A percentile compares a stretch with the other conserved stretches of the same genome.
phyloP scores from a whole-genome alignment of 1,139 yeast species.

The Yamadazyma mexicana region DNA sequence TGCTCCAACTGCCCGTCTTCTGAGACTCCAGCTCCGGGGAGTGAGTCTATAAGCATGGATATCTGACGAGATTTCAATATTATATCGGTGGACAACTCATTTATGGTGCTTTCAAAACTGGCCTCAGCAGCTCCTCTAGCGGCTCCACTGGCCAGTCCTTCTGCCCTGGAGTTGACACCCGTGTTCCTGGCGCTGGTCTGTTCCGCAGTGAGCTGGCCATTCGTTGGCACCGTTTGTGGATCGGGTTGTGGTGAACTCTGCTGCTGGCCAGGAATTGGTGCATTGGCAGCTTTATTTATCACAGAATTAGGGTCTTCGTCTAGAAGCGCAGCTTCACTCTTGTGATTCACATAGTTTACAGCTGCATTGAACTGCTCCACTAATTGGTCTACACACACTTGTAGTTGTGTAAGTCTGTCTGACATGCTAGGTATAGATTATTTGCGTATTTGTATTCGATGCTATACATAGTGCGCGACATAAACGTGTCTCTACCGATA shows the following conservation, averaged over 20 bases:
- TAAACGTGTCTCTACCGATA: too few relatives aligned
- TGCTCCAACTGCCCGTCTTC: slow-evolving; percentile 69
- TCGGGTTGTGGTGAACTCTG: slow-evolving; percentile 11
- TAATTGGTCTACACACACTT: slow-evolving; percentile 86
- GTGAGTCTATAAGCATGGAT: slow-evolving; percentile 76
- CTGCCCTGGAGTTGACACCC: slow-evolving; percentile 15
- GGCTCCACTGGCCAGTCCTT: slow-evolving; percentile 13
- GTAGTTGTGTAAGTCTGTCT: slow-evolving; percentile 89
- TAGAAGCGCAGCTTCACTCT: slow-evolving; percentile 38
- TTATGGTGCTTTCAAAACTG: slow-evolving; percentile 55
- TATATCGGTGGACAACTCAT: slow-evolving; percentile 79
- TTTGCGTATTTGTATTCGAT: too few relatives aligned
- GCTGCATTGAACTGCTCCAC: slow-evolving; percentile 92
- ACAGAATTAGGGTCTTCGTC: slow-evolving; percentile 42
- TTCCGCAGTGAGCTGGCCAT: background rate
- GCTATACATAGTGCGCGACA: too few relatives aligned
- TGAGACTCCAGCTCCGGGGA: slow-evolving; percentile 91
- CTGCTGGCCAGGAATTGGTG: slow-evolving; percentile 44
- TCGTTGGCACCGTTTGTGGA: slow-evolving; percentile 2
- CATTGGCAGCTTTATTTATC: slow-evolving; percentile 43
- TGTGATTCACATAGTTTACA: slow-evolving; percentile 72
- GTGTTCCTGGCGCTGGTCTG: slow-evolving; percentile 6
- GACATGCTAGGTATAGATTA: slow-evolving; percentile 51
- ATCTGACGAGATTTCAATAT: slow-evolving; percentile 86
- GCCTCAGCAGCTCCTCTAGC: slow-evolving; percentile 15